A percentile compares a stretch with the other conserved stretches of the same genome.
Conservation (phyloP, 371 early-diverging fungal species). For the Syncephalis fuscata region DNA sequence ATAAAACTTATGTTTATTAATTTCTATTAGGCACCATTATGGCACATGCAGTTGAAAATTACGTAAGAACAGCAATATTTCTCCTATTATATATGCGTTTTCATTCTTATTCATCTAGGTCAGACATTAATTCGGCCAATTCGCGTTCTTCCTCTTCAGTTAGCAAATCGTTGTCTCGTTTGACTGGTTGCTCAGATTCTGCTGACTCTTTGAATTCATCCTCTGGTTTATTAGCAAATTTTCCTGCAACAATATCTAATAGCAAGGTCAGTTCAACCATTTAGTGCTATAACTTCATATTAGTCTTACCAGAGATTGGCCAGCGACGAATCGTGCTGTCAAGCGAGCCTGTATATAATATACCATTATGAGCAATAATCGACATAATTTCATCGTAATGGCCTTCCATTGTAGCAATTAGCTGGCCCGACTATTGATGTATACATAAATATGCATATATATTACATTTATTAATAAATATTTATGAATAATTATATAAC, state of each 20-base stretch:
- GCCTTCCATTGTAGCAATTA: conserved; percentile 41
- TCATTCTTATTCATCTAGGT: conserved; percentile 21
- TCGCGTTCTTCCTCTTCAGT: conserved; percentile 75
- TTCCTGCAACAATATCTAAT: not conserved
- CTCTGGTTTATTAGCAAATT: conserved; percentile 10
- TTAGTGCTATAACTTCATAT: not conserved
- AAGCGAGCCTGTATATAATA: conserved; percentile 47
- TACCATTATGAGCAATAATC: conserved; percentile 10
- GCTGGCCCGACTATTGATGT: conserved; percentile 38
- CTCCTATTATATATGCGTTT: too few species aligned
- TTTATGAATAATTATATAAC: too few species aligned
- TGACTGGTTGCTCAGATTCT: conserved; percentile 7
- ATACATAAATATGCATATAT: not conserved
- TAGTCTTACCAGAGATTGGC: conserved; percentile 30
- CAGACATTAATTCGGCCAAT: conserved; percentile 55
- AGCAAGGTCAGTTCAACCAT: not conserved
- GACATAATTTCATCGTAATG: conserved; percentile 70
- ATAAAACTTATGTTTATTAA: not conserved
- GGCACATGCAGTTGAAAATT: too few species aligned
- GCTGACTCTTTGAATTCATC: conserved; percentile 10
- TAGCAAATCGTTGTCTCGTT: conserved; percentile 13
- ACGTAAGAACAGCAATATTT: too few species aligned
- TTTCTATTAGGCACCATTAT: too few species aligned
- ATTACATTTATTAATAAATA: not conserved
- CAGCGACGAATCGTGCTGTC: conserved; percentile 66